Conservation (phyloP, 202 grass and related monocot species). For the Panicum hallii region DNA sequence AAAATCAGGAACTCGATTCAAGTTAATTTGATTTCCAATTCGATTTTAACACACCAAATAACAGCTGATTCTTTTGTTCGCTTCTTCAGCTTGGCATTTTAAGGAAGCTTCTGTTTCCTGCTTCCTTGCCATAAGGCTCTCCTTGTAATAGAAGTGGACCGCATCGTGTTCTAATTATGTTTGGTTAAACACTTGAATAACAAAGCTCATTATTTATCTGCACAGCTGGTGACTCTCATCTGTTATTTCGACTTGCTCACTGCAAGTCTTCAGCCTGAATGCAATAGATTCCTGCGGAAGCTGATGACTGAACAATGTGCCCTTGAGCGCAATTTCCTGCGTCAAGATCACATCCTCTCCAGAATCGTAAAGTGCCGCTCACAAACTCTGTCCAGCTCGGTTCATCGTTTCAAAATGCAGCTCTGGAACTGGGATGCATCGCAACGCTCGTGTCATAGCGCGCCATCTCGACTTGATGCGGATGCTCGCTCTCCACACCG, state of each 20-base stretch:
- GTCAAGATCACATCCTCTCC: background rate
- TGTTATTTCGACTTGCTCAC: background rate
- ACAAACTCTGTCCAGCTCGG: too few relatives aligned
- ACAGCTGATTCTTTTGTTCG: conserved; percentile 52
- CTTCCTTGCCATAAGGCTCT: conserved; percentile 26
- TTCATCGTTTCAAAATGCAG: too few relatives aligned
- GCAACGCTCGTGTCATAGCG: too few relatives aligned
- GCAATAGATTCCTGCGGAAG: too few relatives aligned
- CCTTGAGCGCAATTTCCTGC: background rate
- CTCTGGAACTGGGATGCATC: too few relatives aligned
- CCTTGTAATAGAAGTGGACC: conserved; percentile 50
- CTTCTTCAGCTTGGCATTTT: conserved; percentile 45
- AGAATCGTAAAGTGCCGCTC: background rate
- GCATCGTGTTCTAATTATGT: conserved; percentile 39
- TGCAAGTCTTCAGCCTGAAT: too few relatives aligned
- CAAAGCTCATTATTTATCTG: conserved; percentile 3
- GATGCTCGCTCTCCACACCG: too few relatives aligned
- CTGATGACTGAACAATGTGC: too few relatives aligned
- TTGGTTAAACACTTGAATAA: conserved; percentile 45
- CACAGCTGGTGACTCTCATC: background rate
- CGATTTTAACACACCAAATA: conserved; percentile 53
- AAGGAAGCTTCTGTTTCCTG: conserved; percentile 12
- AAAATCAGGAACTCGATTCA: conserved; percentile 51
- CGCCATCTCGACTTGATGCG: too few relatives aligned
- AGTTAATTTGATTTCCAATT: conserved; percentile 43